Percentiles rank a stretch among this genome's conserved stretches.
Conservation (phyloP, 1,284 basidiomycete genomes). For the Ganoderma resinaceum region DNA sequence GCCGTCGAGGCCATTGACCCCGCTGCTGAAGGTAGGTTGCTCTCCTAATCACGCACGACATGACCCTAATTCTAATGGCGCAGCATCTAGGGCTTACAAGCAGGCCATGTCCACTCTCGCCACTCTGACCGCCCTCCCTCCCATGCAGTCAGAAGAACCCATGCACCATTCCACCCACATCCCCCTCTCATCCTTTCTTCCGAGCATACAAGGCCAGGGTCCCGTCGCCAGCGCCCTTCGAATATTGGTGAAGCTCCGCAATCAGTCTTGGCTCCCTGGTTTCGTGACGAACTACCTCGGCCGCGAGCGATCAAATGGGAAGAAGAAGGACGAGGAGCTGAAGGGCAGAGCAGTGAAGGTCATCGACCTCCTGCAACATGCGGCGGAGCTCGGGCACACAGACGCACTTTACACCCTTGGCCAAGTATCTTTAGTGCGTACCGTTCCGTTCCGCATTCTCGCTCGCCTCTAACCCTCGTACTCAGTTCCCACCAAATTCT, state of each 20-base stretch:
- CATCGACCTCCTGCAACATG: slow-evolving; percentile 78
- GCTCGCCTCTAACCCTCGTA: not conserved
- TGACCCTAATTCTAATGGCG: slow-evolving; percentile 27
- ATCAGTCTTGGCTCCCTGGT: slow-evolving; percentile 55
- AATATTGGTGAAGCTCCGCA: slow-evolving; percentile 66
- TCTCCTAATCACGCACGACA: slow-evolving; percentile 5
- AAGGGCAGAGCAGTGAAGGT: slow-evolving; percentile 76
- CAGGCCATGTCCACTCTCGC: slow-evolving; percentile 71
- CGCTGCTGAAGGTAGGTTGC: slow-evolving; percentile 34
- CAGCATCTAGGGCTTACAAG: slow-evolving; percentile 75
- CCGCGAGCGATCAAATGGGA: slow-evolving; percentile 51
- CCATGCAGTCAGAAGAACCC: slow-evolving; percentile 60
- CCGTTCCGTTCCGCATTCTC: slow-evolving; percentile 1
- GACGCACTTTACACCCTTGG: slow-evolving; percentile 81
- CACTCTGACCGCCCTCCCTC: slow-evolving; percentile 63
- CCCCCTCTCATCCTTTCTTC: slow-evolving; percentile 67
- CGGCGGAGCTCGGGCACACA: slow-evolving; percentile 77
- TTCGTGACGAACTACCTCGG: slow-evolving; percentile 49
- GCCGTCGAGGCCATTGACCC: slow-evolving; percentile 32
- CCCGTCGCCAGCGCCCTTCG: slow-evolving; percentile 72
- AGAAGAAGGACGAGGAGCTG: slow-evolving; percentile 67
- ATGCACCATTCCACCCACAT: slow-evolving; percentile 54
- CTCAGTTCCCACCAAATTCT: slow-evolving; percentile 74
- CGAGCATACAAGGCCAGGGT: slow-evolving; percentile 73
- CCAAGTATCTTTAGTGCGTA: slow-evolving; percentile 73